phyloP scores from a whole-genome alignment of 2,329 filamentous ascomycete species.

The Clarireedia hainanense region DNA sequence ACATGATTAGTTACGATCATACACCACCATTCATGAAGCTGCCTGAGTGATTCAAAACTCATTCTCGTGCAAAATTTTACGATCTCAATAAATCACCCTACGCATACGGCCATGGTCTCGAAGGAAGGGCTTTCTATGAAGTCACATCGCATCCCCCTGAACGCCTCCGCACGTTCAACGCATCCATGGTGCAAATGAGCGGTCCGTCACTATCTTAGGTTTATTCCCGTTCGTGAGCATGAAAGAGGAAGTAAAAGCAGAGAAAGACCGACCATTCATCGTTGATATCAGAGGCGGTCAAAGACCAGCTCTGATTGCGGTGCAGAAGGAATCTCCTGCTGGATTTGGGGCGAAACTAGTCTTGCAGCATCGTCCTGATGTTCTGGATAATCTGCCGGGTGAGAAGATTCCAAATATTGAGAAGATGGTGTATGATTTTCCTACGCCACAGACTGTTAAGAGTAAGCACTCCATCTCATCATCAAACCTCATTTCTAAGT shows the following conservation, averaged over 20 bases:
- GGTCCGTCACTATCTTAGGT: conserved; percentile 13
- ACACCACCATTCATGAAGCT: not conserved
- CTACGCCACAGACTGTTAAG: conserved; percentile 24
- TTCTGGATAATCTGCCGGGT: conserved; percentile 17
- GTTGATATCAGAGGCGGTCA: conserved; percentile 20
- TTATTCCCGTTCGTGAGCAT: conserved; percentile 7
- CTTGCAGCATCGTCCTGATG: conserved; percentile 24
- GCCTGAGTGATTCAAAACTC: not conserved
- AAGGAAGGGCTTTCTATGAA: conserved; percentile 21
- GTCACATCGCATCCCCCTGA: conserved; percentile 11
- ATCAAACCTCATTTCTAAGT: not conserved
- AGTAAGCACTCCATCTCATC: conserved; percentile 9
- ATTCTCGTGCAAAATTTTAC: not conserved
- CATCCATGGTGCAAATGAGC: conserved; percentile 15
- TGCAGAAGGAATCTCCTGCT: conserved; percentile 16
- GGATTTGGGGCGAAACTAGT: conserved; percentile 21
- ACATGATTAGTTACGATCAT: not conserved
- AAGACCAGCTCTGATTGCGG: conserved; percentile 24
- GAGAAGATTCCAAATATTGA: conserved; percentile 23
- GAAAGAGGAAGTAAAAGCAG: not conserved
- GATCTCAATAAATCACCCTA: not conserved
- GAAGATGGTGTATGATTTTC: conserved; percentile 26
- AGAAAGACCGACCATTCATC: conserved; percentile 18
- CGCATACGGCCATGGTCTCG: not conserved
- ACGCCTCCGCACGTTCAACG: conserved; percentile 15